Evolutionary conservation across 805 yeast genomes (phyloP), one percentile per base, ranked within the genome.

Genomic region (Nakazawaea peltata): DNA sequence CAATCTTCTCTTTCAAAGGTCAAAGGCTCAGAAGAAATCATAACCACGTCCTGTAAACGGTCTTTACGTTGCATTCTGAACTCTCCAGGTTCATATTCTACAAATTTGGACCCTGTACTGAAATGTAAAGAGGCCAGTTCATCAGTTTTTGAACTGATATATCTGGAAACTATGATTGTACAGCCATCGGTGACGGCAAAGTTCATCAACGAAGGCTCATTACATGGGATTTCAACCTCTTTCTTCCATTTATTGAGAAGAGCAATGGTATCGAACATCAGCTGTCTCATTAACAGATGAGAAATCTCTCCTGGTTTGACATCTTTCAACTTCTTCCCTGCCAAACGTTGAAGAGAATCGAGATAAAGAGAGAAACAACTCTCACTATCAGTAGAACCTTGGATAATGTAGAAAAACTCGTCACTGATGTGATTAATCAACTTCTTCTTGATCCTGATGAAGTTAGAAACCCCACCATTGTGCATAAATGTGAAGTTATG

Each of bases 1-100:
- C 98, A 92, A 58, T 92, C 98, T 26, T 88, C 90, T 37, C 98
- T 65, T 60, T 92, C 97, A 56, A 92, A 92, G 0, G 98, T 92
- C 39, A 92, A 66, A 0, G 98, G 98, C 53, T 92, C 98, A 13
- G 94, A 81, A 1, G 98, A 95, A 33, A 92, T 45, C 79, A 92
- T 81, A n/a, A 90, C 81, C 13, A 92, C 90, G 56, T 86, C 90
- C 56, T 90, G 97, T 8, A 92, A 82, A 36, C 97, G 69, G 56
- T 88, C 94, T 41, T 84, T 65, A 36, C 98, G 70, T 57, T 92
- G 97, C 96, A 92, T 87, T 49, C 83, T 73, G 62, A 85, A 92
- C 50, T 86, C 82, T 15, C 96, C 95, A 2, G 94, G 95, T 42
- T 77, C 82, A 50, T 81, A 79, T 58, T 92, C 98, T 25, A 81